Conservation (phyloP, 2,329 filamentous ascomycete genomes). For the Phyllosticta capitalensis region DNA sequence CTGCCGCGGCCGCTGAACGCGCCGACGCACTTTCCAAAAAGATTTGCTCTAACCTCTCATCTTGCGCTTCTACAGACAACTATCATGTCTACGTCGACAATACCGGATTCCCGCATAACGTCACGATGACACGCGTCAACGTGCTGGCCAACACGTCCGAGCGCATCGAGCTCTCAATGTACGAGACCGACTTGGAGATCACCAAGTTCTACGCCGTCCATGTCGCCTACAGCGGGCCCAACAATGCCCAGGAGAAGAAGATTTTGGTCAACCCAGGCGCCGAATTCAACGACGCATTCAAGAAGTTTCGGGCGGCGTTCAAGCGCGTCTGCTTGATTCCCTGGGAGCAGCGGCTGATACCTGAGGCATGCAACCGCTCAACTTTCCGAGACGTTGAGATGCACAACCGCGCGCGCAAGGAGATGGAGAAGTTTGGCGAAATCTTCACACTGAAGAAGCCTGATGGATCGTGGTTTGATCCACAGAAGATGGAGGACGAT, state of each 20-base stretch:
- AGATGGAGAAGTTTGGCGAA: not conserved
- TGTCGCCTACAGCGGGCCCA: not conserved
- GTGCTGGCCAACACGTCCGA: slow-evolving; percentile 43
- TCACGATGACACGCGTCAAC: slow-evolving; percentile 49
- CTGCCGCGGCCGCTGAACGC: slow-evolving; percentile 1
- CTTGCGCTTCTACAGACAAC: slow-evolving; percentile 17
- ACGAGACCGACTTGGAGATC: slow-evolving; percentile 22
- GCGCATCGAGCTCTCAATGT: slow-evolving; percentile 27
- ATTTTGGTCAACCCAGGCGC: slow-evolving; percentile 22
- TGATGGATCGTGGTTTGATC: not conserved
- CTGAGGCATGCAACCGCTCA: not conserved
- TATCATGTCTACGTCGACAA: slow-evolving; percentile 56
- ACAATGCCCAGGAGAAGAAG: slow-evolving; percentile 13
- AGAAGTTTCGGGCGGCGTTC: slow-evolving; percentile 31
- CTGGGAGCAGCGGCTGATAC: slow-evolving; percentile 32
- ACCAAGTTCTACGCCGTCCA: slow-evolving; percentile 21
- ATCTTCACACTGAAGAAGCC: not conserved
- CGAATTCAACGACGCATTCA: slow-evolving; percentile 25
- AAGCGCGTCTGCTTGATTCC: slow-evolving; percentile 28
- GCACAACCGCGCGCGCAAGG: not conserved
- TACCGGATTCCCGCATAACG: slow-evolving; percentile 46
- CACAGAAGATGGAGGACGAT: not conserved
- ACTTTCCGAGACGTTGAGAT: not conserved
- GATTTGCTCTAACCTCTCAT: not conserved
- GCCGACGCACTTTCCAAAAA: not conserved